Evolutionary conservation across 768 basidiomycete species (phyloP), one percentile per base, ranked within the genome.

Genomic region (Boletus insuetus): DNA sequence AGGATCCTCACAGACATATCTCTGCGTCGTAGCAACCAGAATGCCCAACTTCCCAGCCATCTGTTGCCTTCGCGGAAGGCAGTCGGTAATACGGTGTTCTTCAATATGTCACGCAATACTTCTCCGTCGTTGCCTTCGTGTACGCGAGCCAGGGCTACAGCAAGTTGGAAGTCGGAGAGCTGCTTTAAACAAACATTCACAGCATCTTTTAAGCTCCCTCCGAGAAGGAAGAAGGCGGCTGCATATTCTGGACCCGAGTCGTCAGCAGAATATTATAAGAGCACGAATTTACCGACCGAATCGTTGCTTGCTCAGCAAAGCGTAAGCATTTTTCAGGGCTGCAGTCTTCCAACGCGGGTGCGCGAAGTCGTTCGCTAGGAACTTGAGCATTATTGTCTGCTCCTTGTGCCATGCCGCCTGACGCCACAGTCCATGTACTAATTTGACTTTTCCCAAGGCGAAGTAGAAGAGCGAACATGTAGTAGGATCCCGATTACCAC

Each of bases 161-260:
- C 97, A 22, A 99, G 78, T 63, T 96, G 94, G 65, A 95, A 89
- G 70, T 99, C 97, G 24, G 82, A 76, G 20, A 99, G 74, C 51
- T 98, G 91, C 61, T 83, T 89, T 26, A 97, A 67, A 69, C 94
- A 95, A 19, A 99, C 89, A 60, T 84, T 89, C 32, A 94, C 89
- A 3, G 96, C 95, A 60, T 98, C 97, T 70, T 89, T 91, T 35
- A 96, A 73, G 41, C 86, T 85, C 22, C 86, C 87, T 9, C 93
- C 96, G 0, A 99, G 82, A 40, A 99, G 78, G 76, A 99, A 99
- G 74, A 99, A 99, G 1, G 94, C 95, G 0, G 94, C 94, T n/a
- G 97, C 95, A 66, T 98, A 98, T 68, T 94, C 97, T 98, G 66
- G 13, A 19, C n/a, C 19, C 53, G 17, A 22, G 31, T 24, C 26